Base-by-base conservation (phyloP, 345 rosid genomes). In the Murraya koenigii region DNA sequence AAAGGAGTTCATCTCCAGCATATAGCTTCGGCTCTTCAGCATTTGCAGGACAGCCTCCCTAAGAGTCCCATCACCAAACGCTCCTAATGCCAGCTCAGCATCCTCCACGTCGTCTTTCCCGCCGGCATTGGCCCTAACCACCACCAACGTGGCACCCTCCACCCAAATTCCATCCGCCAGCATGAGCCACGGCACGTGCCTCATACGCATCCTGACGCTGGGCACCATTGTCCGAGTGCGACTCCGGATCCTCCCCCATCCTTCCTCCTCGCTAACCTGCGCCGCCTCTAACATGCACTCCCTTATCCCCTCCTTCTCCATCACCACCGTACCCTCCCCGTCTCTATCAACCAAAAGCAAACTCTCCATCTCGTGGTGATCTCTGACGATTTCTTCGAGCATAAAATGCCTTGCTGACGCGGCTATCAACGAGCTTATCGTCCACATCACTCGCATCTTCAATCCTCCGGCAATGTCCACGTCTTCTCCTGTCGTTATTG, bases 371-470 rank as follows among this genome's bases (percentile, higher is more conserved):
- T 79, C 84, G 44, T 8, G 7, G 30, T 84, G 85, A 65, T 70
- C 80, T 75, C 36, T 72, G 20, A 86, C 85, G n/a, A 86, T 80
- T 36, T 88, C 86, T 71, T 75, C 75, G 47, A 77, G 68, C 81
- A 81, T 56, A 44, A 74, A 80, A 68, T 84, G 88, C 74, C 88
- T 85, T 32, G 85, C 81, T 14, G 89, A 84, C 25, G 91, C 87
- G 10, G 85, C 87, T 20, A 85, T 81, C 83, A 89, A 52, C 64
- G 86, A 85, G 75, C 85, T 86, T 64, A 89, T 77, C 72, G 88
- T 84, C 93, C 93, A 89, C 72, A 81, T 79, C 75, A 89, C 87
- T 67, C 88, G 72, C 78, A 76, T 81, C 75, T 84, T 89, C 71
- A 89, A 11, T 6, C 79, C 88, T 52, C 83, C 83, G 5, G 72